A percentile compares a stretch with the other conserved stretches of the same genome.
phyloP scores from a whole-genome alignment of 768 basidiomycete species.

The Tricholoma furcatifolium region DNA sequence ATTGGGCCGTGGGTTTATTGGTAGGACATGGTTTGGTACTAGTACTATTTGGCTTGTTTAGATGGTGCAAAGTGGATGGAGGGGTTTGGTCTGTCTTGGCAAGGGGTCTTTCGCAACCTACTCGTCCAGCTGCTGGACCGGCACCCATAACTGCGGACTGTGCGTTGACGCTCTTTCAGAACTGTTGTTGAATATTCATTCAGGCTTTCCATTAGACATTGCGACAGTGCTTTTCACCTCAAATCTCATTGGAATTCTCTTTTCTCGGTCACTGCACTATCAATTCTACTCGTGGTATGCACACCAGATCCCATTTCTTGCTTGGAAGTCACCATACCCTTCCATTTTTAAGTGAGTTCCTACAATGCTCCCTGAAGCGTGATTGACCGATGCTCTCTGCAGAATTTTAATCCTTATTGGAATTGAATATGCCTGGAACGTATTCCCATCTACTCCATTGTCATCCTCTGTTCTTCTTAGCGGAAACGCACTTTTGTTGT shows the following conservation, averaged over 20 bases:
- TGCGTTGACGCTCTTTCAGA: constrained; percentile 34
- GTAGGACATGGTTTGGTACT: constrained; percentile 62
- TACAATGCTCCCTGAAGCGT: constrained; percentile 2
- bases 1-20: constrained; percentile 63
- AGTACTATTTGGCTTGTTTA: constrained; percentile 62
- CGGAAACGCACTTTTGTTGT: constrained; percentile 25
- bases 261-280: constrained; percentile 93
- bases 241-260: constrained; percentile 88
- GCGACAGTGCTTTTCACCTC: constrained; percentile 84
- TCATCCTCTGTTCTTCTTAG: constrained; percentile 28
- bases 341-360: constrained; percentile 54
- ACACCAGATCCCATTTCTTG: constrained; percentile 82
- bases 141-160: constrained; percentile 59
- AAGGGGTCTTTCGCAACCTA: constrained; percentile 53
- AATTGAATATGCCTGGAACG: constrained; percentile 88
- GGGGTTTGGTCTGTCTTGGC: constrained; percentile 56
- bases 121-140: constrained; percentile 46
- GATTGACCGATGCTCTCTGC: constrained; percentile 7
- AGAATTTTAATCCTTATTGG: constrained; percentile 60
- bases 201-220: constrained; percentile 49
- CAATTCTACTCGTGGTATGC: constrained; percentile 99
- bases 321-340: constrained; percentile 73
- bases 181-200: constrained; percentile 10
- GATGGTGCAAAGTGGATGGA: constrained; percentile 78
- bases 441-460: constrained; percentile 73